Percentiles rank a stretch among this genome's conserved stretches.
phyloP scores from a whole-genome alignment of 2,329 filamentous ascomycete genomes.

The Trichoderma arundinaceum region DNA sequence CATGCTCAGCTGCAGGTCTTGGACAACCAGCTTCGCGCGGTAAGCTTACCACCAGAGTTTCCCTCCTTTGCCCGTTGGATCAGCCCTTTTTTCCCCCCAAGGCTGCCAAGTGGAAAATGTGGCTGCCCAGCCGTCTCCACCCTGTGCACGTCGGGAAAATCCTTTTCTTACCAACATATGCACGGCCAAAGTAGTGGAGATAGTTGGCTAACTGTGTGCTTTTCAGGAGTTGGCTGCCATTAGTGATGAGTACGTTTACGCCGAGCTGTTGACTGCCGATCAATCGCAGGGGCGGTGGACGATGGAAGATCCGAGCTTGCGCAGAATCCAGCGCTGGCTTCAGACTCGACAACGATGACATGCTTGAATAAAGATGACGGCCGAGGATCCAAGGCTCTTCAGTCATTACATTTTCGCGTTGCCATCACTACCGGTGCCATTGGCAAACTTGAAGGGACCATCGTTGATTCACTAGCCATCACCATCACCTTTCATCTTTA shows the following conservation, averaged over 20 bases:
- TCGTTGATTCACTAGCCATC: background rate
- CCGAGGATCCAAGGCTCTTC: background rate
- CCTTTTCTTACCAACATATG: conserved; percentile 15
- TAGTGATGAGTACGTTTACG: conserved; percentile 64
- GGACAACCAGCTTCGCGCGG: conserved; percentile 62
- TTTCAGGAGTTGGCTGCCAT: conserved; percentile 61
- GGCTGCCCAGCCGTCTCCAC: conserved; percentile 3
- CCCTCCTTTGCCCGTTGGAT: conserved; percentile 6
- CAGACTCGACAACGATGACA: conserved; percentile 43
- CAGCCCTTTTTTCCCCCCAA: background rate
- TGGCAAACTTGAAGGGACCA: no score
- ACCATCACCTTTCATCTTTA: background rate
- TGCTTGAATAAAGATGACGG: background rate
- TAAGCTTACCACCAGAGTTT: conserved; percentile 45
- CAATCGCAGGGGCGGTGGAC: conserved; percentile 65
- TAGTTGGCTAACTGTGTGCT: background rate
- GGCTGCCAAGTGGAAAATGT: background rate
- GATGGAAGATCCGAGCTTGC: conserved; percentile 64
- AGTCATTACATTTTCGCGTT: background rate
- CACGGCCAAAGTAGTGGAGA: conserved; percentile 12
- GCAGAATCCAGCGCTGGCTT: conserved; percentile 64
- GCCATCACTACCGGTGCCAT: background rate
- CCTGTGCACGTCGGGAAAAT: conserved; percentile 14
- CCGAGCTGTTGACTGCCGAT: conserved; percentile 60
- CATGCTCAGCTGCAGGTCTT: conserved; percentile 57